Base-by-base conservation (phyloP, 1,284 basidiomycete species). In the Fomitopsis betulina region DNA sequence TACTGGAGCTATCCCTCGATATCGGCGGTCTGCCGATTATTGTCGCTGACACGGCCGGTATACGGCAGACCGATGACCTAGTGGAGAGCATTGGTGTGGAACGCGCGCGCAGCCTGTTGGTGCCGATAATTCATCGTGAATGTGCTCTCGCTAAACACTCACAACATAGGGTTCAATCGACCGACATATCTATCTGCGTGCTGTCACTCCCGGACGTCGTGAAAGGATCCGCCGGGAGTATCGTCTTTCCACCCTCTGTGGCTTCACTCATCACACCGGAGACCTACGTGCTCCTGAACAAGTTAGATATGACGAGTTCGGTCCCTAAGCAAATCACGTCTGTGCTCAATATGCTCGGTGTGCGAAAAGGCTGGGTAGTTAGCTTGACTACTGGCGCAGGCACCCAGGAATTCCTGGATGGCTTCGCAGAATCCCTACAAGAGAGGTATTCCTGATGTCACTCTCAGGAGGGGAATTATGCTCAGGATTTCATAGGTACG, bases 21-120 rank as follows among this genome's bases (percentile, higher is more conserved):
- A 86, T 95, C n/a, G 89, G 85, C 13, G 94, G 94, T 0, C 76
- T 93, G 52, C 92, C 92, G 0, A 82, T 96, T 2, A 78, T 89
- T 23, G 77, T 94, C 1, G 83, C 86, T 3, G 93, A 96, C 67
- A 96, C 94, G 0, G 94, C 93, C 3, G 94, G 93, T 0, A 73
- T 96, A 15, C 80, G 93, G n/a, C 72, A 76, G 53, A 86, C 87
- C 0, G 69, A 79, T 15, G 91, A 95, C 67, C 66, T 83, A 3
- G 87, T 96, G 1, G 93, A 96, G 70, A 76, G 69, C n/a, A 93
- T 95, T 54, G 94, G 93, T 0, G 83, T 96, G 12, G 79, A 88
- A 61, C 79, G 89, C 27, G 93, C 93, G 0, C 74, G 73, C 55
- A 73, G 81, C 51, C 80, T 83, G 87, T 92, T 58, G 62, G 86